phyloP scores from a whole-genome alignment of 2,329 filamentous ascomycete genomes.

The Microthyrium microscopicum region DNA sequence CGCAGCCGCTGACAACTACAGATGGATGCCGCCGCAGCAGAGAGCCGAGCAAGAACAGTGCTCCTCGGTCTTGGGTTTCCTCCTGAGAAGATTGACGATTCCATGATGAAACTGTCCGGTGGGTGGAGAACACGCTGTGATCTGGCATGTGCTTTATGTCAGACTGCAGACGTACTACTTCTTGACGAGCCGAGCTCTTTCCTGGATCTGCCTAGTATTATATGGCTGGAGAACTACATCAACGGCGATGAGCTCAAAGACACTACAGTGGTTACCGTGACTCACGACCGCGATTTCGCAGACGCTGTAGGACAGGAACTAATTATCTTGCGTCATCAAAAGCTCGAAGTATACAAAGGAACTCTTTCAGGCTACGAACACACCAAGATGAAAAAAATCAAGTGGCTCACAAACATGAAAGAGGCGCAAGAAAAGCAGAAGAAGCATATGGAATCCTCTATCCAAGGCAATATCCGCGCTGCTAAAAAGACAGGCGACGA shows the following conservation, averaged over 20 bases:
- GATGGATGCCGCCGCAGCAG: slow-evolving; percentile 43
- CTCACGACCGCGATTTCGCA: slow-evolving; percentile 70
- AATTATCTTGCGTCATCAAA: slow-evolving; percentile 56
- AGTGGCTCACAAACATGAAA: slow-evolving; percentile 57
- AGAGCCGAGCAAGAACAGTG: slow-evolving; percentile 48
- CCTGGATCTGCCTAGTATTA: slow-evolving; percentile 63
- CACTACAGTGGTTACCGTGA: slow-evolving; percentile 60
- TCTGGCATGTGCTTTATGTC: slow-evolving; percentile 41
- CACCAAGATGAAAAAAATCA: slow-evolving; percentile 48
- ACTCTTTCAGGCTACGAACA: slow-evolving; percentile 56
- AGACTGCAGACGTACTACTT: slow-evolving; percentile 60
- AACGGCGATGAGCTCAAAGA: slow-evolving; percentile 32
- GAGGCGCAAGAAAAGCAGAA: slow-evolving; percentile 69
- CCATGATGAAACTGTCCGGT: slow-evolving; percentile 53
- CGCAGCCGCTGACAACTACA: slow-evolving; percentile 9
- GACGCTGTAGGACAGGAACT: slow-evolving; percentile 61
- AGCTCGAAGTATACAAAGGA: slow-evolving; percentile 57
- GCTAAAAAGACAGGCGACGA: slow-evolving; percentile 66
- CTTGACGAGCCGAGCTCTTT: slow-evolving; percentile 76
- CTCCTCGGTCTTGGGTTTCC: slow-evolving; percentile 57
- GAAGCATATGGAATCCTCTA: slow-evolving; percentile 64
- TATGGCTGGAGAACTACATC: slow-evolving; percentile 69
- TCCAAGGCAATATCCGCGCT: slow-evolving; percentile 55
- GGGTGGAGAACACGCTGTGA: slow-evolving; percentile 32
- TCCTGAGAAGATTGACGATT: slow-evolving; percentile 40